Base-by-base conservation (phyloP, 1,139 yeast species). In the Yamadazyma atmosphaerica region DNA sequence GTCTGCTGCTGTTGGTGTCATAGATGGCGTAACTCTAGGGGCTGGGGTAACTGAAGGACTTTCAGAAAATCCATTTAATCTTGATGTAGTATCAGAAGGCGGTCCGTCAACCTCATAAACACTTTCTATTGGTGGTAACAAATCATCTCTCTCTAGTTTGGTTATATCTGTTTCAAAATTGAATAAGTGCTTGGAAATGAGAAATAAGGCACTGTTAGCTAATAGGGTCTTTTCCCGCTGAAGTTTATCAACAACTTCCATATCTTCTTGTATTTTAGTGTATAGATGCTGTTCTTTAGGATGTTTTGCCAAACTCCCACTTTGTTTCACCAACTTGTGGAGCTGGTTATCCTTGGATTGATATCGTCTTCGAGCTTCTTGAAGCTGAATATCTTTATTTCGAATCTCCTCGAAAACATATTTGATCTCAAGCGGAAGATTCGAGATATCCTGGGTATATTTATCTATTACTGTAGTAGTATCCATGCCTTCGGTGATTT, bases 391-490 rank as follows among this genome's bases (percentile, higher is more conserved):
- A 55, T 92, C 98, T 45, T 83, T 79, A 38, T 72, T 77, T 38
- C 83, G 77, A 36, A 92, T 73, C 59, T 92, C 98, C 38, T 86
- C 88, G 38, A 92, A 66, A 31, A 88, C 66, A 54, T 86, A 88
- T 40, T 83, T 83, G 35, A 92, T 77, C 60, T 92, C 98, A 9
- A 88, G 80, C n/a, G 97, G 97, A 31, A 92, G 72, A 55, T 90
- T 92, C 19, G 92, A 80, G 39, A 92, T 58, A 49, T 71, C 77
- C 53, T 70, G 76, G 3, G 76, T 70, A 46, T 71, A 71, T 50
- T 72, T 70, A 43, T 71, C 77, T 19, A 72, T 60, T n/a, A 72
- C 76, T 0, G 75, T 60, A 4, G 75, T 63, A n/a, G 77, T 71
- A 53, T 72, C 77, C 77, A 72, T 72, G 21, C 4, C 10, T 6